Evolutionary conservation across 129 eudicot species (phyloP).

Genomic region (Artemisia tridentata): DNA sequence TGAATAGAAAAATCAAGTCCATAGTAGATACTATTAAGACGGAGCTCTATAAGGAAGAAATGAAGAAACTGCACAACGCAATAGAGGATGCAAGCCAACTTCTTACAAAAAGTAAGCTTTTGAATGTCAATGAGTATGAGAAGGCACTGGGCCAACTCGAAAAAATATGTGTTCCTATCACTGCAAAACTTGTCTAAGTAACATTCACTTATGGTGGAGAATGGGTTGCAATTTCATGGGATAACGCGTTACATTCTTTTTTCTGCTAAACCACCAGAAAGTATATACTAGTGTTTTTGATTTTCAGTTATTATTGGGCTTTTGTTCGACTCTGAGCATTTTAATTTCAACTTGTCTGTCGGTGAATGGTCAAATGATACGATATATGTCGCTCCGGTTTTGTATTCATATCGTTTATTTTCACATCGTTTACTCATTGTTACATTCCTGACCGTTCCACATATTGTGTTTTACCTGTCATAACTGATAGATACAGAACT

Average conservation of each 20-base stretch:
- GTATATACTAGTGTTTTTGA: background rate
- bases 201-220: background rate
- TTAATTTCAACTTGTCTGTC: no score
- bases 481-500: no score
- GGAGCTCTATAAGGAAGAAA: no score
- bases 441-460: no score
- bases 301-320: no score
- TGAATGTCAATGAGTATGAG: background rate
- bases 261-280: background rate
- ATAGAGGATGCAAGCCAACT: background rate
- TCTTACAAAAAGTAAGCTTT: background rate
- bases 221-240: background rate
- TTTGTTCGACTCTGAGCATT: no score
- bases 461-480: no score
- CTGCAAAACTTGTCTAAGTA: background rate
- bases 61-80: no score
- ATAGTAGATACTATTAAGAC: background rate
- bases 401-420: no score
- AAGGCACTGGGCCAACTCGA: background rate
- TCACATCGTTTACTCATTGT: no score
- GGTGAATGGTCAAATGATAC: no score
- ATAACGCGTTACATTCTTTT: background rate
- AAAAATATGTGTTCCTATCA: conserved; percentile 7
- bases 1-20: conserved; percentile 7
- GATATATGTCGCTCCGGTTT: no score